A percentile compares a stretch with the other conserved stretches of the same genome.
phyloP scores from a whole-genome alignment of 1,284 basidiomycete genomes.

The Cryptococcus sp. region DNA sequence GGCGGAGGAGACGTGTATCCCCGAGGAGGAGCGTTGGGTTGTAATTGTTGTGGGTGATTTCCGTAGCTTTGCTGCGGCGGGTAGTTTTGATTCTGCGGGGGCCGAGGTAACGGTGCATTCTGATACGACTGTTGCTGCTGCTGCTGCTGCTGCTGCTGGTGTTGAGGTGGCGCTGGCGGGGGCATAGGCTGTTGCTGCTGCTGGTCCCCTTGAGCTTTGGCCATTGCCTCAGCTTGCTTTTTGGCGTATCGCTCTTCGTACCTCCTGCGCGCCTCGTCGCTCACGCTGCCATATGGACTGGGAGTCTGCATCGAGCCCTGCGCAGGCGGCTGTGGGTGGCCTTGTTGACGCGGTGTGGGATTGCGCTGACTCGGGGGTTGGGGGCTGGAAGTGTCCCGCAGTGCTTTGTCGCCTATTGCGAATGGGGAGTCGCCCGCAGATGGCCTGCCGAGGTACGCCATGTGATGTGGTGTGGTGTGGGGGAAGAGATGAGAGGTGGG shows the following conservation, averaged over 20 bases:
- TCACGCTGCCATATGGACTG: conserved; percentile 44
- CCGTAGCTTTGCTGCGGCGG: conserved; percentile 16
- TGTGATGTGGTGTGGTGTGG: conserved; percentile 2
- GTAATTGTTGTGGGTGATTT: conserved; percentile 12
- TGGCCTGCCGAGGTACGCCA: conserved; percentile 49
- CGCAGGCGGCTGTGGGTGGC: conserved; percentile 9
- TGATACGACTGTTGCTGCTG: conserved; percentile 20
- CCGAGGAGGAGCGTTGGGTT: conserved; percentile 17
- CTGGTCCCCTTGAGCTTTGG: conserved; percentile 23
- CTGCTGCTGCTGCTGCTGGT: conserved; percentile 23
- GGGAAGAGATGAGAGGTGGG: too few species aligned
- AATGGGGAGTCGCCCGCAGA: conserved; percentile 52
- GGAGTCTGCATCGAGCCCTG: conserved; percentile 39
- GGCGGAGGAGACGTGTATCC: conserved; percentile 14
- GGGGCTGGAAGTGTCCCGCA: conserved; percentile 47
- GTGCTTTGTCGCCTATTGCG: conserved; percentile 51
- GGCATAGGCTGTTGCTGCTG: not conserved
- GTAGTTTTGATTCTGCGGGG: not conserved
- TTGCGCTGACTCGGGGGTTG: conserved; percentile 46
- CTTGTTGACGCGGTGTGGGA: conserved; percentile 35
- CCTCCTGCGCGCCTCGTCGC: conserved; percentile 47
- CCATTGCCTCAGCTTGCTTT: conserved; percentile 44
- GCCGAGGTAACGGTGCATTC: not conserved
- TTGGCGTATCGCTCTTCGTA: conserved; percentile 51
- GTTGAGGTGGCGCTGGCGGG: conserved; percentile 3